Evolutionary conservation across 306 rosid genomes (phyloP), one percentile per base, ranked within the genome.

Genomic region (Vigna angularis): DNA sequence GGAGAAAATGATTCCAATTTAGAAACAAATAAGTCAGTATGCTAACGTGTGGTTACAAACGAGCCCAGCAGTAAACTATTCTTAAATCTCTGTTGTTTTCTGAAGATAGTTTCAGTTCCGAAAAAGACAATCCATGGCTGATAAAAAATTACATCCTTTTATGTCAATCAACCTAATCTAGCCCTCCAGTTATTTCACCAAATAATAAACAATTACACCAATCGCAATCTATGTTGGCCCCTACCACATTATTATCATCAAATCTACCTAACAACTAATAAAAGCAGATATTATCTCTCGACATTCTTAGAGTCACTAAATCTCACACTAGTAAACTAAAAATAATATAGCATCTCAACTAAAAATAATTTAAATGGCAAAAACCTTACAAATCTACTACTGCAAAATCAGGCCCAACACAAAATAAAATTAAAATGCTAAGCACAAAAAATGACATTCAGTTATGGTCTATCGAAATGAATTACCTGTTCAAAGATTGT

Each of bases 401-500:
- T 14, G 61, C 26, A 16, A 75, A 75, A 34, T 63, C 66, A 49
- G 47, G 47, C 26, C 74, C 67, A 45, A 32, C 53, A 67, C 42
- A 17, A 40, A 59, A 62, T 53, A 63, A n/a, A 63, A 44, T 49
- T 32, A 56, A 55, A 65, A 71, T 32, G 42, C 18, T 49, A 70
- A 55, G 28, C 71, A 55, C 44, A 17, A 55, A 65, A 26, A 73
- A 32, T 20, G 48, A 32, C 48, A 68, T 6, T 40, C 26, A 51
- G 17, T 12, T 20, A 4, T 5, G 68, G 58, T 52, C 32, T 51
- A 70, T 77, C 72, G 62, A 72, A n/a, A 45, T 45, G 50, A 75
- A 61, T 72, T 68, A 93, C 98, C 97, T 91, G 85, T 93, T 93
- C 86, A 86, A 18, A 36, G 89, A 86, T 36, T 79, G 86, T 61